Base-by-base conservation (phyloP, 225 moss, liverwort and hornwort species). In the Climacium dendroides region DNA sequence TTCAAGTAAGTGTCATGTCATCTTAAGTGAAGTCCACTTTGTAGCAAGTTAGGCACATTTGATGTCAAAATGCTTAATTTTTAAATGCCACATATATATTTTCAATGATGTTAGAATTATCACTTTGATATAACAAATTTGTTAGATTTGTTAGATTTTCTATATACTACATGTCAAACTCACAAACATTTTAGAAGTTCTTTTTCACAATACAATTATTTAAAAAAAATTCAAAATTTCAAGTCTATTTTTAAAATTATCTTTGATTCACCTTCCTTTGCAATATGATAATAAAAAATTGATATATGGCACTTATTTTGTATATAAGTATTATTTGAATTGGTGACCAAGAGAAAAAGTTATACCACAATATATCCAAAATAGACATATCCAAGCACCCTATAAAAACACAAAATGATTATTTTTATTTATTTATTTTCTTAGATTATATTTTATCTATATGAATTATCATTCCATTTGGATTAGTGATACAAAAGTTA, bases 321-420 rank as follows among this genome's bases (percentile, higher is more conserved):
- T 16, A 34, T 20, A 34, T 22, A 74, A 50, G 22, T 67, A 20
- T 37, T 11, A 37, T 67, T 37, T 37, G 2, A 23, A 13, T 23
- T 4, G 12, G 67, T 7, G 23, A 22, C 0, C 0, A 4, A 2
- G 13, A 20, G 0, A 23, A 67, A 67, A 63, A 32, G 15, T 16
- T 9, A 30, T 15, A 30, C 20, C n/a, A n/a, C n/a, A n/a, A n/a
- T n/a, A n/a, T n/a, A n/a, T n/a, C n/a, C n/a, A n/a, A n/a, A n/a
- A n/a, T n/a, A n/a, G n/a, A n/a, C n/a, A n/a, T n/a, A n/a, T n/a
- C n/a, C n/a, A n/a, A n/a, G n/a, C n/a, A n/a, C n/a, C n/a, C n/a
- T n/a, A n/a, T n/a, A n/a, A n/a, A n/a, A n/a, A 6, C 17, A 6
- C 37, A n/a, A 22, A 23, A 67, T 16, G 5, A 6, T 20, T 20